Evolutionary conservation across 169 alveolate species (phyloP).

Genomic region (Plasmodium yoelii): DNA sequence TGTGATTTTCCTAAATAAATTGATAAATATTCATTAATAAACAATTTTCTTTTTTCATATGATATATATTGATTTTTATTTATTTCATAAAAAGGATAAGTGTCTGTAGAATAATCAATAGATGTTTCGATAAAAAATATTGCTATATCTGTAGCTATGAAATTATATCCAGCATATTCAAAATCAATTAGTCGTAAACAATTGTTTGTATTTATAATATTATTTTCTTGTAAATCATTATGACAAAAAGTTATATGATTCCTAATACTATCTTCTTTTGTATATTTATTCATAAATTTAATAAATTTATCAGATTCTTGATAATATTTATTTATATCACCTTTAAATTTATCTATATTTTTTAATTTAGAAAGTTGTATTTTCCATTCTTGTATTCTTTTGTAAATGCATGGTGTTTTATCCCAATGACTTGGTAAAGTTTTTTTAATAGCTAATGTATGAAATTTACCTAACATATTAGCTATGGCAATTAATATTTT

Average conservation of each 20-base stretch:
- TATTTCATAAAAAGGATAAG: constrained; percentile 80
- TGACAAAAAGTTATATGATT: constrained; percentile 84
- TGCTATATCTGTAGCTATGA: constrained; percentile 85
- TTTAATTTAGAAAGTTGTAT: constrained; percentile 35
- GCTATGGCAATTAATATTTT: constrained; percentile 82
- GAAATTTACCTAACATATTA: constrained; percentile 75
- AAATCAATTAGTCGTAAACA: constrained; percentile 85
- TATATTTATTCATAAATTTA: constrained; percentile 49
- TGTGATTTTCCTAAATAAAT: constrained; percentile 72
- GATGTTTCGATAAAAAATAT: constrained; percentile 83
- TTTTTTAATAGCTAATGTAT: constrained; percentile 45
- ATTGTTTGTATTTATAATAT: constrained; percentile 77
- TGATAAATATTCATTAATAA: constrained; percentile 83
- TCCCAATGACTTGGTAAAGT: constrained; percentile 78
- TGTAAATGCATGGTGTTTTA: constrained; percentile 74
- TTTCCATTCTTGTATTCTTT: constrained; percentile 77
- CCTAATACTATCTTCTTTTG: constrained; percentile 75
- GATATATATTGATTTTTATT: constrained; percentile 79
- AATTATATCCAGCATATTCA: constrained; percentile 86
- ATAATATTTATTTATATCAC: constrained; percentile 53
- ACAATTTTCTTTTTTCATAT: constrained; percentile 81
- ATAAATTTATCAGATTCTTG: constrained; percentile 65
- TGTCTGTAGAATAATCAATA: constrained; percentile 79
- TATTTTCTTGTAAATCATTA: constrained; percentile 86
- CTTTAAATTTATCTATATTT: constrained; percentile 30